phyloP scores from a whole-genome alignment of 768 basidiomycete species.

The Calvatia gigantea region DNA sequence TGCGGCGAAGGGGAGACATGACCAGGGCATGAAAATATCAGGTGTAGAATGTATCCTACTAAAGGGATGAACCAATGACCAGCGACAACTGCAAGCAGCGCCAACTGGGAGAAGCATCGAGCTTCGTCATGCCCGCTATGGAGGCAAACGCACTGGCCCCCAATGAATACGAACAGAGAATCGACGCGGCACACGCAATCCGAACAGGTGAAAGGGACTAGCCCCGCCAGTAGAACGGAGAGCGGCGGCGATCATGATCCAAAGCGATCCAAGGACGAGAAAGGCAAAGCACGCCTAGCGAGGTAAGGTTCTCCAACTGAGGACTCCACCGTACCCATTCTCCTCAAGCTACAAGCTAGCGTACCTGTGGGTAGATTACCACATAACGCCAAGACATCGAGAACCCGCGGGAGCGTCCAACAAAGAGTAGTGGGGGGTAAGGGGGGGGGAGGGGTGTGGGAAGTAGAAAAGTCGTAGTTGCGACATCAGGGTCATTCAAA shows the following conservation, averaged over 20 bases:
- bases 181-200: constrained; percentile 21
- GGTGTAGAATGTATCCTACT: not conserved
- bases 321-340: not conserved
- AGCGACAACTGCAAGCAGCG: constrained; percentile 5
- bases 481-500: constrained; percentile 25
- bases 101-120: constrained; percentile 25
- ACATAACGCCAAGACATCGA: constrained; percentile 7
- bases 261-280: not conserved
- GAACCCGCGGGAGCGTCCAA: constrained; percentile 7
- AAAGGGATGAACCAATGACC: not conserved
- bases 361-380: not conserved
- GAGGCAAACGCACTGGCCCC: constrained; percentile 13
- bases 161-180: constrained; percentile 6
- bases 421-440: constrained; percentile 6
- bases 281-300: not conserved
- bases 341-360: not conserved
- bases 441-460: constrained; percentile 10
- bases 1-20: constrained; percentile 5
- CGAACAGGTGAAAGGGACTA: constrained; percentile 30
- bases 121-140: constrained; percentile 21
- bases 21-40: constrained; percentile 9
- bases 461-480: constrained; percentile 17
- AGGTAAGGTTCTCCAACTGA: not conserved
- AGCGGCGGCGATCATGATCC: constrained; percentile 1
- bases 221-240: constrained; percentile 22